Evolutionary conservation across 306 rosid species (phyloP), one percentile per base, ranked within the genome.

Genomic region (Vigna reflexopilosa): DNA sequence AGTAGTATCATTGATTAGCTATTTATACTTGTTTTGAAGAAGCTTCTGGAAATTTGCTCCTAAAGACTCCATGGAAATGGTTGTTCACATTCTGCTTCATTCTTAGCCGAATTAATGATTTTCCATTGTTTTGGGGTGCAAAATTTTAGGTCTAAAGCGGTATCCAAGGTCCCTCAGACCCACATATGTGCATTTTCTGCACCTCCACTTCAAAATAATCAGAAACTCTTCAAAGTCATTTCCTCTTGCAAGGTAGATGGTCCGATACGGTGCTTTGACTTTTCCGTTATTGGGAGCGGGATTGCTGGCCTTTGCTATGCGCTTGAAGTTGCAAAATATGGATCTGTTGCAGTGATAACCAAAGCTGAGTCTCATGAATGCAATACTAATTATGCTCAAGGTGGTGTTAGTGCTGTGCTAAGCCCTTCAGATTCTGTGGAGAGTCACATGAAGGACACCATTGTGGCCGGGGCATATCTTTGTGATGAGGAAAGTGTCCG

Each of bases 381-480:
- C 87, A 95, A 91, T 85, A 95, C 98, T 36, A 95, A 95, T 73
- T 95, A 95, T 77, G 98, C 98, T 84, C 98, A 95, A 86, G 98
- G 98, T 71, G 98, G 98, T 81, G 97, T 95, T 77, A 95, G 98
- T 78, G 96, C 98, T 55, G 98, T 95, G 67, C 88, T 95, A 44
- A 86, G 90, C 85, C 96, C 97, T 77, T 87, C 89, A 50, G 98
- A 95, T 77, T 95, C 98, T 2, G 98, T 95, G 74, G 98, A 95
- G 90, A 95, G 89, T 84, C 98, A 95, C 83, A 78, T 95, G 86
- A 90, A 88, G 65, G 98, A 95, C 83, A 95, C 98, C 85, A 89
- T 95, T 58, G 93, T 92, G 55, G 98, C 97, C 2, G 98, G 98
- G 72, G 98, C 98, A 79, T 82, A 95, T 88, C 96, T 92, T 17